Conservation (phyloP, 805 yeast genomes). For the Nakazawaea wyomingensis region DNA sequence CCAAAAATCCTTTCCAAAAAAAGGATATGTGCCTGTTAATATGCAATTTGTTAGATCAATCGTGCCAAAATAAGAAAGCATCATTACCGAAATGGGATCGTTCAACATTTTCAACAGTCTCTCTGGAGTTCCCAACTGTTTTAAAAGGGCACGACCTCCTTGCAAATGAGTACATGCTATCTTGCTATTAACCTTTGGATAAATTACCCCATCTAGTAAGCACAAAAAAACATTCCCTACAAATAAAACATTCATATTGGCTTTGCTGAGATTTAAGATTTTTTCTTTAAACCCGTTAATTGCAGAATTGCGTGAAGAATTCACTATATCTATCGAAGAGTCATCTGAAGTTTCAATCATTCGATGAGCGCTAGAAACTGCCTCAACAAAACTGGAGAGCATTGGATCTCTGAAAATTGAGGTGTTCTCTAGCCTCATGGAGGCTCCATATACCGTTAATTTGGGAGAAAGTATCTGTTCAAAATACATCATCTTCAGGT, state of each 20-base stretch:
- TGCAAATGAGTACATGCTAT: slow-evolving; percentile 17
- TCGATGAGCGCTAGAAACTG: slow-evolving; percentile 21
- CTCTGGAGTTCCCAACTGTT: slow-evolving; percentile 13
- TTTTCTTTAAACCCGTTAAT: slow-evolving; percentile 12
- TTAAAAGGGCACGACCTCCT: slow-evolving; percentile 23
- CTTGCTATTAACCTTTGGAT: slow-evolving; percentile 13
- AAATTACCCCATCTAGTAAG: slow-evolving; percentile 22
- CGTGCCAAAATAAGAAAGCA: slow-evolving; percentile 23
- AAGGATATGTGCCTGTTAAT: slow-evolving; percentile 18
- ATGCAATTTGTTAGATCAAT: slow-evolving; percentile 23
- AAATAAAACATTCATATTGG: slow-evolving; percentile 16
- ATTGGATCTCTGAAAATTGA: slow-evolving; percentile 12
- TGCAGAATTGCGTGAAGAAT: slow-evolving; percentile 12
- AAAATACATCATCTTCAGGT: slow-evolving; percentile 19
- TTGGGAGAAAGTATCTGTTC: slow-evolving; percentile 20
- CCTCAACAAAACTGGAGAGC: slow-evolving; percentile 16
- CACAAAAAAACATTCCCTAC: slow-evolving; percentile 21
- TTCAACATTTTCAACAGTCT: slow-evolving; percentile 9
- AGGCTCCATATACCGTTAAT: slow-evolving; percentile 20
- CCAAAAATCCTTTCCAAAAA: slow-evolving; percentile 19
- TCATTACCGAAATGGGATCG: slow-evolving; percentile 15
- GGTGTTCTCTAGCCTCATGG: not conserved
- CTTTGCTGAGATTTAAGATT: slow-evolving; percentile 10
- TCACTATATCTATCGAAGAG: not conserved
- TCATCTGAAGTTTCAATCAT: slow-evolving; percentile 9